Evolutionary conservation across 306 rosid species (phyloP).

Genomic region (Vicia sativa): DNA sequence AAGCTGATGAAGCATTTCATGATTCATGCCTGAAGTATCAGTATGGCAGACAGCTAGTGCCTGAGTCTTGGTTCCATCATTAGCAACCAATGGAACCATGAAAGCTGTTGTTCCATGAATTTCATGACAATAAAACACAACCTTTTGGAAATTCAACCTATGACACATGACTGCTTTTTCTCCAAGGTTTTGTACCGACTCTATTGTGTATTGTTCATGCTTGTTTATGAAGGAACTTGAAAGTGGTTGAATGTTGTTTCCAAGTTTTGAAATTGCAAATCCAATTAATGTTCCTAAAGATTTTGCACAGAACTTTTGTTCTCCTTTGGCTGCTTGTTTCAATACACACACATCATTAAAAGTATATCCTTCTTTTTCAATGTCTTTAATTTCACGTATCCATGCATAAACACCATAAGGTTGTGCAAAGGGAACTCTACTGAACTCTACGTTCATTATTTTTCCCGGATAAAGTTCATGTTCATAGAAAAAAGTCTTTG

Average conservation of each 20-base stretch:
- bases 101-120: slow-evolving; percentile 27
- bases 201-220: slow-evolving; percentile 35
- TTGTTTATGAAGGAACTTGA: slow-evolving; percentile 55
- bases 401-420: slow-evolving; percentile 22
- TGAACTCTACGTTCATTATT: slow-evolving; percentile 12
- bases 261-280: slow-evolving; percentile 41
- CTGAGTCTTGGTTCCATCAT: slow-evolving; percentile 50
- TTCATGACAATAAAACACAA: slow-evolving; percentile 63
- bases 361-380: slow-evolving; percentile 16
- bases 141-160: slow-evolving; percentile 40
- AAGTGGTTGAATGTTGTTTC: slow-evolving; percentile 43
- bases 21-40: slow-evolving; percentile 1
- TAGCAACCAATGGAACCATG: slow-evolving; percentile 46
- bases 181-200: slow-evolving; percentile 42
- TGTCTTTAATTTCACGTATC: not conserved
- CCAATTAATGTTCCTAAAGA: slow-evolving; percentile 49
- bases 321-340: not conserved
- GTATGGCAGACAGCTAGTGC: slow-evolving; percentile 61
- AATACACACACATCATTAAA: slow-evolving; percentile 1
- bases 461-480: slow-evolving; percentile 23
- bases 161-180: slow-evolving; percentile 41
- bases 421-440: slow-evolving; percentile 13
- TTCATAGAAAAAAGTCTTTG: slow-evolving; percentile 1
- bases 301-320: slow-evolving; percentile 26
- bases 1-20: not conserved